Conservation (phyloP, 306 rosid species). For the Acacia crassicarpa region DNA sequence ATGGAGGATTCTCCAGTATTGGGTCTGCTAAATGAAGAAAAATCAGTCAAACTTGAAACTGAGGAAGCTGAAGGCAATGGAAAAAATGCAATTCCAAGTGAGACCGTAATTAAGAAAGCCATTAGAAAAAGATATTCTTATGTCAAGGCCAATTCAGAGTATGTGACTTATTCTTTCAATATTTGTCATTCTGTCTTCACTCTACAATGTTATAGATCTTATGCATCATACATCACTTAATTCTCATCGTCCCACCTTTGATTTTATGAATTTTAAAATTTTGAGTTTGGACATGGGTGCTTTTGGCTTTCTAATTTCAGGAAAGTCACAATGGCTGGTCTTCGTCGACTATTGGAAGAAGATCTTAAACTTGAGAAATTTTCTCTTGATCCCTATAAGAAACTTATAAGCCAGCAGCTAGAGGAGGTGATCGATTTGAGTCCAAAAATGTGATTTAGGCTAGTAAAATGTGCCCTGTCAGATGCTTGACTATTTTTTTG, state of each 20-base stretch:
- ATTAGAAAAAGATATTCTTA: constrained; percentile 67
- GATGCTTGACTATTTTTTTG: not conserved
- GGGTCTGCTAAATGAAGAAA: constrained; percentile 62
- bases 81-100: constrained; percentile 55
- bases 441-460: not conserved
- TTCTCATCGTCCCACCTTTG: constrained; percentile 11
- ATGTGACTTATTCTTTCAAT: constrained; percentile 42
- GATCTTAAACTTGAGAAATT: constrained; percentile 72
- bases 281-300: constrained; percentile 20
- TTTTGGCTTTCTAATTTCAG: constrained; percentile 48
- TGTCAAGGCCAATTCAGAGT: constrained; percentile 84
- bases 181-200: not conserved
- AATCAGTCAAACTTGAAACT: constrained; percentile 40
- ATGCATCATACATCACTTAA: not conserved
- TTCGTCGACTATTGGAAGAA: constrained; percentile 86
- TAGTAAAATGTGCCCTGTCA: not conserved
- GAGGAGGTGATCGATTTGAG: constrained; percentile 48
- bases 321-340: constrained; percentile 70
- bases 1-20: constrained; percentile 80
- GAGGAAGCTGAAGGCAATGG: constrained; percentile 49
- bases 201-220: not conserved
- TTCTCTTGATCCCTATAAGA: constrained; percentile 73
- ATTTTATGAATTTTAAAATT: constrained; percentile 22
- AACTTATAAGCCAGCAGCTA: constrained; percentile 70
- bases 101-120: constrained; percentile 68